These are phyloP conservation scores for Yamadazyma philogaea DNA, from an alignment of 805 yeast species.

Conservation along the genomic window DNA sequence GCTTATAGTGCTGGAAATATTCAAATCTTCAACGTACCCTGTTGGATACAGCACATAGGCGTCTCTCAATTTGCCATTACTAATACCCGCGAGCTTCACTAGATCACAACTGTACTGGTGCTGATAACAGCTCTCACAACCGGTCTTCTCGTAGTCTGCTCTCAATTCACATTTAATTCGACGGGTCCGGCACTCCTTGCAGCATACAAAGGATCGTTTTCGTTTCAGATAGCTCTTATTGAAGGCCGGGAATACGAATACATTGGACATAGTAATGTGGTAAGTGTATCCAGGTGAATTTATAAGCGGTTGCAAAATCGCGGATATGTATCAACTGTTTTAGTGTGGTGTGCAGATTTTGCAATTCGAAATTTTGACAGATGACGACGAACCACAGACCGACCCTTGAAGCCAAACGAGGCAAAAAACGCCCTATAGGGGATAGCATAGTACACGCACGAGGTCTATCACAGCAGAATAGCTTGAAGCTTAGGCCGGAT, in stretches of 20 bases:
- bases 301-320: constrained; percentile 5
- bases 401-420: constrained; percentile 39
- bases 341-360: neutral
- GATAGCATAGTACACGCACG: constrained; percentile 38
- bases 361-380: neutral
- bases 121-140: constrained; percentile 26
- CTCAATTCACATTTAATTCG: constrained; percentile 27
- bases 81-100: neutral
- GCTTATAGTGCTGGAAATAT: neutral
- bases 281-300: neutral
- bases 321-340: neutral
- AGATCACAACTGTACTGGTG: constrained; percentile 20
- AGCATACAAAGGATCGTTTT: constrained; percentile 31
- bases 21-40: neutral
- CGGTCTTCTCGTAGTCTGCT: constrained; percentile 21
- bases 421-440: constrained; percentile 27
- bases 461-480: constrained; percentile 28
- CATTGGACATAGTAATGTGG: constrained; percentile 8
- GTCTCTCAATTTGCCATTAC: no score
- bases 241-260: constrained; percentile 37
- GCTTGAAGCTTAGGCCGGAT: constrained; percentile 32
- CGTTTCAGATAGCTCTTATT: constrained; percentile 29
- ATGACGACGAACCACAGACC: constrained; percentile 47
- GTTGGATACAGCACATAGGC: neutral
- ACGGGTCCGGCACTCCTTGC: constrained; percentile 26